These are phyloP conservation scores for Cardiospermum halicacabum DNA, from an alignment of 345 rosid species.

Conservation along the genomic window DNA sequence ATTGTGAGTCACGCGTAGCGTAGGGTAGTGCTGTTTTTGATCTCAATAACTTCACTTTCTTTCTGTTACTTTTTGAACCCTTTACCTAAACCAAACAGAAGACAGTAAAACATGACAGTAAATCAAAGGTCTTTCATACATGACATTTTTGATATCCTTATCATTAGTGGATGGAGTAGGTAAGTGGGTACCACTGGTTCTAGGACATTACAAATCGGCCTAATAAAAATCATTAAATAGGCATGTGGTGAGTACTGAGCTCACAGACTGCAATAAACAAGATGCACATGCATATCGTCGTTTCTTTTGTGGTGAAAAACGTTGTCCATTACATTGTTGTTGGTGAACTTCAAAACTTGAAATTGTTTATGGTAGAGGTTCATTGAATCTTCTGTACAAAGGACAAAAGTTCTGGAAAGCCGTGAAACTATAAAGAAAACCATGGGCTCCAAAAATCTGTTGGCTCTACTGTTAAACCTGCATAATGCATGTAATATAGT, in stretches of 20 bases:
- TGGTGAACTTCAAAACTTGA: background rate
- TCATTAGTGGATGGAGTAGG: too few species aligned
- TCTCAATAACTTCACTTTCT: slow-evolving; percentile 8
- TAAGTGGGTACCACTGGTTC: too few species aligned
- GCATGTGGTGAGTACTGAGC: background rate
- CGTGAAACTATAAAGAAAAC: background rate
- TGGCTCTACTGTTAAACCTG: background rate
- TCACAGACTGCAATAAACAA: background rate
- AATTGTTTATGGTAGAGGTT: background rate
- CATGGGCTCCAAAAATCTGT: background rate
- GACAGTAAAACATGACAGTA: background rate
- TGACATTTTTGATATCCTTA: too few species aligned
- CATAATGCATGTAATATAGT: too few species aligned
- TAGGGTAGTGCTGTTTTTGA: background rate
- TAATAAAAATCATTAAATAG: background rate
- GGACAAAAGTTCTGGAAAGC: slow-evolving; percentile 1
- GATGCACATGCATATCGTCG: background rate
- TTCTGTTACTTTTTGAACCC: background rate
- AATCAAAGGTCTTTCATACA: too few species aligned
- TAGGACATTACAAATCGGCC: background rate
- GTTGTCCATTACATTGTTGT: background rate
- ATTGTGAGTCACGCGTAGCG: slow-evolving; percentile 8
- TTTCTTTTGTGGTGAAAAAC: background rate
- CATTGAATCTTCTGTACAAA: background rate
- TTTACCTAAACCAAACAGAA: background rate